Evolutionary conservation across 768 basidiomycete species (phyloP).

Genomic region (Pulveroboletus frians): DNA sequence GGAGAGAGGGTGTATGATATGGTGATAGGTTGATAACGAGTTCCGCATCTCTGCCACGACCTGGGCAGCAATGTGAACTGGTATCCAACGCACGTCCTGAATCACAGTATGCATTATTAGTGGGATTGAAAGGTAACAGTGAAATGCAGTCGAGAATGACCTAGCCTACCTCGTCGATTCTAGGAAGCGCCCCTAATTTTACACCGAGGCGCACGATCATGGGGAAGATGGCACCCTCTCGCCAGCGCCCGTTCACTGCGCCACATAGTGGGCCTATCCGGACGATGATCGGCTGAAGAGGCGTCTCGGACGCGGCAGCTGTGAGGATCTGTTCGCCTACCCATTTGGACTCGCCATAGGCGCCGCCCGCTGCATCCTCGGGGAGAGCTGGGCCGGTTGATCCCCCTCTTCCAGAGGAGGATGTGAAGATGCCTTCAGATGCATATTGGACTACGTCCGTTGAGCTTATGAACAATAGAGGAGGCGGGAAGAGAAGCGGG

Average conservation of each 20-base stretch:
- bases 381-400: not conserved
- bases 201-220: slow-evolving; percentile 24
- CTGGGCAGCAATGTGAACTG: slow-evolving; percentile 8
- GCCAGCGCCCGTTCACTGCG: slow-evolving; percentile 35
- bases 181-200: slow-evolving; percentile 18
- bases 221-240: slow-evolving; percentile 35
- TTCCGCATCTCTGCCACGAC: slow-evolving; percentile 17
- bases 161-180: slow-evolving; percentile 17
- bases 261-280: slow-evolving; percentile 38
- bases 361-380: slow-evolving; percentile 7
- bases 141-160: not conserved
- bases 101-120: not conserved
- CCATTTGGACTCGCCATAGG: slow-evolving; percentile 19
- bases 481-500: slow-evolving; percentile 22
- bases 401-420: not conserved
- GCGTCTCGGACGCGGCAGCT: slow-evolving; percentile 12
- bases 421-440: not conserved
- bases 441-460: slow-evolving; percentile 6
- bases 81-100: slow-evolving; percentile 15
- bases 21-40: not conserved
- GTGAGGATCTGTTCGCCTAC: slow-evolving; percentile 22
- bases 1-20: slow-evolving; percentile 13
- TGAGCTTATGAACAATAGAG: slow-evolving; percentile 33
- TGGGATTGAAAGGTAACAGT: not conserved
- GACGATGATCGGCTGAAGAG: slow-evolving; percentile 25